A percentile compares a stretch with the other conserved stretches of the same genome.
Conservation (phyloP, 176 grass and related monocot genomes). For the Phoenix roebelenii region DNA sequence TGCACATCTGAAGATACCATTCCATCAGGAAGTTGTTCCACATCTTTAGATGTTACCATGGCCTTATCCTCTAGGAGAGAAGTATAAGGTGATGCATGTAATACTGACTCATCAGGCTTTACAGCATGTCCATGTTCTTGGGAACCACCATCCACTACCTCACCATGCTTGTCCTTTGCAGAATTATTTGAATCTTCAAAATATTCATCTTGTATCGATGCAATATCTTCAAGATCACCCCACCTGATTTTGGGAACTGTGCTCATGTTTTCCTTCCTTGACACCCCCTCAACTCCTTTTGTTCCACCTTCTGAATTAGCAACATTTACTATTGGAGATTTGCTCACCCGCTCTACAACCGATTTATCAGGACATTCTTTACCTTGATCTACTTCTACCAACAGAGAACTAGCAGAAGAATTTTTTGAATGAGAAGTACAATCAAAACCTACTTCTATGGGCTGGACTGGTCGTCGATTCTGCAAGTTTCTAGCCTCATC, state of each 20-base stretch:
- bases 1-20: slow-evolving; percentile 28
- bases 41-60: slow-evolving; percentile 6
- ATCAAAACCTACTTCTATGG: slow-evolving; percentile 18
- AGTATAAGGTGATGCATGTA: slow-evolving; percentile 21
- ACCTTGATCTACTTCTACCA: slow-evolving; percentile 12
- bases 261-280: slow-evolving; percentile 15
- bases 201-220: slow-evolving; percentile 22
- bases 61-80: not conserved
- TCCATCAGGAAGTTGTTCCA: slow-evolving; percentile 40
- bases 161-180: slow-evolving; percentile 12
- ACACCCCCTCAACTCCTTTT: slow-evolving; percentile 16
- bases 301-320: slow-evolving; percentile 12
- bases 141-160: slow-evolving; percentile 18
- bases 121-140: slow-evolving; percentile 16
- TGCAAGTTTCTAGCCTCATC: slow-evolving; percentile 30
- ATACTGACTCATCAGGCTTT: slow-evolving; percentile 9
- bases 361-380: slow-evolving; percentile 25
- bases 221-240: slow-evolving; percentile 22
- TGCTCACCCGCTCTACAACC: slow-evolving; percentile 16
- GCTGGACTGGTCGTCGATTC: slow-evolving; percentile 23
- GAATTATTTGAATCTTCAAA: slow-evolving; percentile 18
- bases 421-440: not conserved
- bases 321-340: slow-evolving; percentile 7
- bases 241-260: slow-evolving; percentile 27
- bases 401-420: slow-evolving; percentile 2